Conservation (phyloP, 2,329 filamentous ascomycete species). For the Amauroascus verrucosus region DNA sequence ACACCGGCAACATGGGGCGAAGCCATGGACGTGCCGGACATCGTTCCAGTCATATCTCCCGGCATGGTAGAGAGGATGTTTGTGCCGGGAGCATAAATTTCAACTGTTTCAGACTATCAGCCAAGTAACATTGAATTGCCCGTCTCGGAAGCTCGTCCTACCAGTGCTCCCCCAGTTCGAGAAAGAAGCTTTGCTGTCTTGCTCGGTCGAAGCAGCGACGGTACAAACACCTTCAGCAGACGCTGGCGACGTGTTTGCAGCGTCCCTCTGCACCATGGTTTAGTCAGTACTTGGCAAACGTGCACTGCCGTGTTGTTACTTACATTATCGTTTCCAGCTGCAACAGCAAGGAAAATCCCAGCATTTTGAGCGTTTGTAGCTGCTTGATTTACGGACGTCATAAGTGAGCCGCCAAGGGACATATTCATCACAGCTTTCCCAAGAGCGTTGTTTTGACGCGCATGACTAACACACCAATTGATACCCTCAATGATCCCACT, state of each 20-base stretch:
- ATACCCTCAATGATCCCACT: conserved; percentile 43
- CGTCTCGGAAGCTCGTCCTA: conserved; percentile 20
- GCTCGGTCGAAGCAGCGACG: conserved; percentile 31
- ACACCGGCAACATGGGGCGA: conserved; percentile 43
- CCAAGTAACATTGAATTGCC: conserved; percentile 21
- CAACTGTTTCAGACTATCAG: conserved; percentile 35
- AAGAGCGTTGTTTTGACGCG: conserved; percentile 22
- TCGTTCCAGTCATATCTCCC: conserved; percentile 37
- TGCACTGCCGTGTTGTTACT: background rate
- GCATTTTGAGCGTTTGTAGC: conserved; percentile 27
- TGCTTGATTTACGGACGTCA: conserved; percentile 30
- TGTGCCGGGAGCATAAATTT: conserved; percentile 49
- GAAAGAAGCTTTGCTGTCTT: conserved; percentile 30
- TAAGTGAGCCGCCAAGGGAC: conserved; percentile 29
- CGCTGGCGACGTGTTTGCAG: conserved; percentile 30
- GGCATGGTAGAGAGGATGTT: conserved; percentile 42
- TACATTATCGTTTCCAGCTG: conserved; percentile 33
- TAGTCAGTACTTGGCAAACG: background rate
- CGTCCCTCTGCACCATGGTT: conserved; percentile 19
- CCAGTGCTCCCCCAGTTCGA: conserved; percentile 36
- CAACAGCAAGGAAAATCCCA: conserved; percentile 34
- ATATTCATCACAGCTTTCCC: conserved; percentile 29
- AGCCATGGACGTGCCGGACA: conserved; percentile 31
- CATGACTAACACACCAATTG: conserved; percentile 29
- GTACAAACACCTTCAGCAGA: conserved; percentile 32